A percentile compares a stretch with the other conserved stretches of the same genome.
phyloP scores from a whole-genome alignment of 345 rosid genomes.

The Laguncularia racemosa region DNA sequence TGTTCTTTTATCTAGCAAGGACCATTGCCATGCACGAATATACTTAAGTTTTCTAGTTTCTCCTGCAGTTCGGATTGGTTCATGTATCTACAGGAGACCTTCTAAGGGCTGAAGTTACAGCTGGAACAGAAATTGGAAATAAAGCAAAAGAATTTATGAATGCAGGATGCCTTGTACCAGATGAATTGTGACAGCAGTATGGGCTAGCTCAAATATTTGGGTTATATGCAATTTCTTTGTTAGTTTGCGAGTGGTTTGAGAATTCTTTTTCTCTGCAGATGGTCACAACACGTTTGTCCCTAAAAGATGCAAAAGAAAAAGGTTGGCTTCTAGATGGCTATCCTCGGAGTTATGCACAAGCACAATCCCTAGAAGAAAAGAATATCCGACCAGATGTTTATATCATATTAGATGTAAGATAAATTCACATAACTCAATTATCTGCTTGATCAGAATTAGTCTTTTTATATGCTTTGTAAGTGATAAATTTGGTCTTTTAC shows the following conservation, averaged over 20 bases:
- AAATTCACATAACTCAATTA: constrained; percentile 2
- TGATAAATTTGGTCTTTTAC: constrained; percentile 14
- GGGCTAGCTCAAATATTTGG: constrained; percentile 1
- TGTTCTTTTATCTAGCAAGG: not conserved
- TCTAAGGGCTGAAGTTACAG: constrained; percentile 72
- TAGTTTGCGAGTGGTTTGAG: constrained; percentile 3
- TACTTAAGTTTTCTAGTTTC: not conserved
- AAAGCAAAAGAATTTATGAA: constrained; percentile 77
- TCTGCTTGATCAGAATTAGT: not conserved
- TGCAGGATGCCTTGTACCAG: constrained; percentile 76
- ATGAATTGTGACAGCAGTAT: constrained; percentile 79
- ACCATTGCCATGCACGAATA: no score
- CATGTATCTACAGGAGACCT: constrained; percentile 94
- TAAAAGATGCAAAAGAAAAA: constrained; percentile 55
- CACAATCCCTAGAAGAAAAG: constrained; percentile 60
- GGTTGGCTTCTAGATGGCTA: constrained; percentile 98
- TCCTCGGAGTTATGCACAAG: constrained; percentile 72
- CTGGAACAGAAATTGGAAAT: constrained; percentile 69
- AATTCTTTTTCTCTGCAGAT: constrained; percentile 32
- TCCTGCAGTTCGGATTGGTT: constrained; percentile 54
- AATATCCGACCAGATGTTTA: constrained; percentile 73
- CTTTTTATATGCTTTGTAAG: not conserved
- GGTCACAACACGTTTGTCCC: constrained; percentile 54
- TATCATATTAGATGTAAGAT: constrained; percentile 62
- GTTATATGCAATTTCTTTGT: not conserved